A percentile compares a stretch with the other conserved stretches of the same genome.
phyloP scores from a whole-genome alignment of 805 yeast genomes.

The Metschnikowia kunwiensis region DNA sequence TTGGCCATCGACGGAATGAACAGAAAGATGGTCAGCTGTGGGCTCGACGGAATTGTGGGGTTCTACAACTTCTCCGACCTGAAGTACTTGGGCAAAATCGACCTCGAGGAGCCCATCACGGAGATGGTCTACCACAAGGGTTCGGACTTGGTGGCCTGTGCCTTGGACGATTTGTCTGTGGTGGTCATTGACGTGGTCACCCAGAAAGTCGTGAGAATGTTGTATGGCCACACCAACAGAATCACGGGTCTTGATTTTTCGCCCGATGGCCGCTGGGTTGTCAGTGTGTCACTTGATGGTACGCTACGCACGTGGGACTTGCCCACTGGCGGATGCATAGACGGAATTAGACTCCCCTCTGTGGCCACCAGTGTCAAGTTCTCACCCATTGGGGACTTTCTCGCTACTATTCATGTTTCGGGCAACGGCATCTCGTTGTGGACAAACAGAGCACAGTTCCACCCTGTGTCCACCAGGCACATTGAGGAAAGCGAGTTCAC shows the following conservation, averaged over 20 bases:
- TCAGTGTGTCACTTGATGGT: constrained; percentile 77
- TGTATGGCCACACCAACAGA: constrained; percentile 87
- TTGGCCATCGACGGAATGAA: constrained; percentile 88
- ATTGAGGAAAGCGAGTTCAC: constrained; percentile 74
- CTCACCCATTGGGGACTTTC: constrained; percentile 82
- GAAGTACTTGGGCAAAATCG: constrained; percentile 60
- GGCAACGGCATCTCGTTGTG: constrained; percentile 90
- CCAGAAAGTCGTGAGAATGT: constrained; percentile 76
- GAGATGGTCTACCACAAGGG: constrained; percentile 72
- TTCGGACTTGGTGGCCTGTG: constrained; percentile 80
- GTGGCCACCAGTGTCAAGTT: constrained; percentile 81
- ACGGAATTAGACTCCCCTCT: constrained; percentile 73
- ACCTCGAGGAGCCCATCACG: constrained; percentile 75
- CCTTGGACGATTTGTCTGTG: constrained; percentile 82
- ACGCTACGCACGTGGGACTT: constrained; percentile 96
- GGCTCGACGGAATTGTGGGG: constrained; percentile 85
- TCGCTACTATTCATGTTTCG: constrained; percentile 89
- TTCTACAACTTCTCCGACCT: constrained; percentile 81
- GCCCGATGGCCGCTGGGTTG: constrained; percentile 94
- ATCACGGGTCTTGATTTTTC: constrained; percentile 86
- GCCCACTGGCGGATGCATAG: constrained; percentile 95
- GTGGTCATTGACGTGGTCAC: constrained; percentile 81
- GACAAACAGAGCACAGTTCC: constrained; percentile 88
- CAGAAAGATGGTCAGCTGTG: constrained; percentile 78
- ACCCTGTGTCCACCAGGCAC: constrained; percentile 68